A percentile compares a stretch with the other conserved stretches of the same genome.
These are phyloP conservation scores for Cercospora sp. DNA, from an alignment of 2,329 filamentous ascomycete species.

Conservation along the genomic window DNA sequence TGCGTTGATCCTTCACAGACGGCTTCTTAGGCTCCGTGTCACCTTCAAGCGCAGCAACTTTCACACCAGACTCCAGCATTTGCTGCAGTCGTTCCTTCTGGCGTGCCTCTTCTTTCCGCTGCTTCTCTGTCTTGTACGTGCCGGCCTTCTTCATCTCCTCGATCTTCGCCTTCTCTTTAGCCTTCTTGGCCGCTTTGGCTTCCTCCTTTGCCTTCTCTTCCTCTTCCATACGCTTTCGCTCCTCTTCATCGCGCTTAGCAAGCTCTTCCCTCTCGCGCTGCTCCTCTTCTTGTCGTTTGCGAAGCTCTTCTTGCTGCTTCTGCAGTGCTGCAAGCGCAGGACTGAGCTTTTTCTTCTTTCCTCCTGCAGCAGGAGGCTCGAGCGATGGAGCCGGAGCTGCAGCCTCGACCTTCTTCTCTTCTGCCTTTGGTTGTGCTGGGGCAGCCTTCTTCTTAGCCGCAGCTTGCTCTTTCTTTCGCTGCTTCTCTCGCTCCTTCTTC, in stretches of 20 bases:
- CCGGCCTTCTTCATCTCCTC: conserved; percentile 86
- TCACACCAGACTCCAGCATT: conserved; percentile 75
- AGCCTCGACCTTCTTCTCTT: conserved; percentile 45
- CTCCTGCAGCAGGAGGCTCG: conserved; percentile 47
- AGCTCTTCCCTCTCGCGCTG: conserved; percentile 62
- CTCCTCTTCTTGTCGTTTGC: conserved; percentile 65
- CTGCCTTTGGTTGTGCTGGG: conserved; percentile 36
- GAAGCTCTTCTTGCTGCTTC: conserved; percentile 80
- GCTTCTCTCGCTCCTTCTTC: conserved; percentile 98
- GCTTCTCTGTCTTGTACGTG: conserved; percentile 82
- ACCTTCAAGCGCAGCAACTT: conserved; percentile 59
- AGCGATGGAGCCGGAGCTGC: conserved; percentile 51
- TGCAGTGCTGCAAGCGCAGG: conserved; percentile 71
- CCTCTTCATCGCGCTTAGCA: conserved; percentile 64
- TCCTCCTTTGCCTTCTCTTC: conserved; percentile 70
- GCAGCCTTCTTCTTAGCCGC: conserved; percentile 75
- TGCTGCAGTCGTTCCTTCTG: conserved; percentile 80
- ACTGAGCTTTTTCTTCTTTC: conserved; percentile 89
- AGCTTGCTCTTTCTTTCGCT: conserved; percentile 96
- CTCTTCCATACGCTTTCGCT: conserved; percentile 66
- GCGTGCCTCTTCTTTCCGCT: conserved; percentile 76
- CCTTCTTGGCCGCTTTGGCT: conserved; percentile 74
- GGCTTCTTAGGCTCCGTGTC: conserved; percentile 81
- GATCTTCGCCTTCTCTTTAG: conserved; percentile 81
- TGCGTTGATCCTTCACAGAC: conserved; percentile 68